These are phyloP conservation scores for Ascocoryne sarcoides DNA, from an alignment of 2,329 filamentous ascomycete species.

Conservation along the genomic window DNA sequence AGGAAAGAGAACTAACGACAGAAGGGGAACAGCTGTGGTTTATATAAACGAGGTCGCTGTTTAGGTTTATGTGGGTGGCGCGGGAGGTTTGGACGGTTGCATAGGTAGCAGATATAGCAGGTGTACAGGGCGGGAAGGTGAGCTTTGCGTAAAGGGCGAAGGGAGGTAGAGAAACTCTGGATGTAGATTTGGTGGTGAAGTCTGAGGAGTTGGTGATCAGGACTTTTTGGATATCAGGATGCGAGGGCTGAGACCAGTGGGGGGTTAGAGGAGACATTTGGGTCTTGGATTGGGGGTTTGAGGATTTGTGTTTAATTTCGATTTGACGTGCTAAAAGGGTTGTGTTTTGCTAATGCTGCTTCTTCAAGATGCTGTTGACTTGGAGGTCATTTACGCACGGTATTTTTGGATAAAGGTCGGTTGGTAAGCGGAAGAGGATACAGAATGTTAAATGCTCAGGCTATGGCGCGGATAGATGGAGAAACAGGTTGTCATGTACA, in stretches of 20 bases:
- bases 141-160: conserved; percentile 61
- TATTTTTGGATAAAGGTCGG: too few relatives aligned
- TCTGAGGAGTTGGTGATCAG: conserved; percentile 35
- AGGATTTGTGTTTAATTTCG: neutral
- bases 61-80: conserved; percentile 50
- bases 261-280: conserved; percentile 47
- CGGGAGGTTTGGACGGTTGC: conserved; percentile 53
- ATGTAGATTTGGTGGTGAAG: conserved; percentile 53
- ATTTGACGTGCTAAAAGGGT: too few relatives aligned
- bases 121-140: conserved; percentile 52
- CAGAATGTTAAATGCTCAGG: too few relatives aligned
- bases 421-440: too few relatives aligned
- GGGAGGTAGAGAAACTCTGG: conserved; percentile 45
- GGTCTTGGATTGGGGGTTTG: neutral
- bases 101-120: conserved; percentile 48
- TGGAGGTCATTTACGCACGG: too few relatives aligned
- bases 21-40: conserved; percentile 61
- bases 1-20: conserved; percentile 39
- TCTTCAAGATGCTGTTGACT: too few relatives aligned
- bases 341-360: too few relatives aligned
- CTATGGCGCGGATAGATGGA: too few relatives aligned
- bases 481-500: too few relatives aligned
- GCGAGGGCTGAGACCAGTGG: conserved; percentile 52
- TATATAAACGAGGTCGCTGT: conserved; percentile 58
- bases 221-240: conserved; percentile 49